Evolutionary conservation across 331 rosid genomes (phyloP).

Genomic region (Phaseolus coccineus): DNA sequence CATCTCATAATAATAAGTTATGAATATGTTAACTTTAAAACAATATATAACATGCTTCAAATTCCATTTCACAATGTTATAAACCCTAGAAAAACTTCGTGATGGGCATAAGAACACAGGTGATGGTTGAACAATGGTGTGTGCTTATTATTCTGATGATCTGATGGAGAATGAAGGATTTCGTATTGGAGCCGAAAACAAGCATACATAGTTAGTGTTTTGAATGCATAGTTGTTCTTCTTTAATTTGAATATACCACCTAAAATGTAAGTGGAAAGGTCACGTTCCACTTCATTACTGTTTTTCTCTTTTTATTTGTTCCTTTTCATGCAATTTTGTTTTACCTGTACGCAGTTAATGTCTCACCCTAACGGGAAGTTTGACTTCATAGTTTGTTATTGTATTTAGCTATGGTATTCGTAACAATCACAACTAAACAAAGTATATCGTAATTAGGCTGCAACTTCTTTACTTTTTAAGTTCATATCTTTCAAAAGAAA

Average conservation of each 20-base stretch:
- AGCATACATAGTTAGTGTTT: background rate
- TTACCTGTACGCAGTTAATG: background rate
- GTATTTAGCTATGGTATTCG: background rate
- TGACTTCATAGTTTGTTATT: background rate
- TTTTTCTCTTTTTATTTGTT: background rate
- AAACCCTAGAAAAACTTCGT: too few species aligned
- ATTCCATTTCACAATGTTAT: too few species aligned
- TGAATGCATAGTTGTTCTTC: background rate
- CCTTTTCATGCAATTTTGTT: background rate
- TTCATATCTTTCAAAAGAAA: background rate
- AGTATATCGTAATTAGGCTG: background rate
- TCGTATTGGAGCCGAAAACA: constrained; percentile 11
- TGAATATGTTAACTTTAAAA: too few species aligned
- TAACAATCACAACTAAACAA: background rate
- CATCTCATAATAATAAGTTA: too few species aligned
- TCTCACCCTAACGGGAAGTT: background rate
- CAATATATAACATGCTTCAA: too few species aligned
- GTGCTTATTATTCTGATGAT: background rate
- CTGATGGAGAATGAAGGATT: background rate
- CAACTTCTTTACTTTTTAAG: background rate
- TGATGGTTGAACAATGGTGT: too few species aligned
- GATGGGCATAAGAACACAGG: too few species aligned
- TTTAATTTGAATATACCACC: background rate
- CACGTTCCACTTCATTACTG: background rate
- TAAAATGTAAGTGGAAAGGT: background rate